These are phyloP conservation scores for Triticum timopheevii DNA, from an alignment of 176 grass and related monocot species.

Conservation along the genomic window DNA sequence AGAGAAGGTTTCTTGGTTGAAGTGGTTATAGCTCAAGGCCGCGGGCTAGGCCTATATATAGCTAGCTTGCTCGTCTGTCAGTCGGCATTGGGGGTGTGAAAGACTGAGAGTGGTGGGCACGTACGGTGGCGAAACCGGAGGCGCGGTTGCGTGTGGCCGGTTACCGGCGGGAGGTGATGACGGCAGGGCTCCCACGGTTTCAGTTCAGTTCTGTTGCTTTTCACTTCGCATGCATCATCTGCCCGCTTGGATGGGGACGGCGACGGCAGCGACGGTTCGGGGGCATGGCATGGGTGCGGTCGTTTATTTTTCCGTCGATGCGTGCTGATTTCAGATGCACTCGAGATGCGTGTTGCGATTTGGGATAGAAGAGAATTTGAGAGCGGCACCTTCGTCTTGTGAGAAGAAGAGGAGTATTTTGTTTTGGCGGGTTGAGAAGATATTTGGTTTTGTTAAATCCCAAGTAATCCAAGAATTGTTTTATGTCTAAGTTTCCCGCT, in stretches of 20 bases:
- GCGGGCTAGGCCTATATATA: background rate
- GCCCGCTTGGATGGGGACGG: background rate
- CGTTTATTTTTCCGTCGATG: background rate
- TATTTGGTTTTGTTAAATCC: background rate
- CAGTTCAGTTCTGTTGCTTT: background rate
- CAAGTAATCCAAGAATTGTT: background rate
- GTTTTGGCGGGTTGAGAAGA: too few relatives aligned
- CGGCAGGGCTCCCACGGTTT: background rate
- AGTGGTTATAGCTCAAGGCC: background rate
- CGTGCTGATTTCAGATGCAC: background rate
- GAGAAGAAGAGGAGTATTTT: background rate
- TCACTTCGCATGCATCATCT: background rate
- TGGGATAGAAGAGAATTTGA: background rate
- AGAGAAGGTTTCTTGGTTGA: background rate
- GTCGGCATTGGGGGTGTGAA: too few relatives aligned
- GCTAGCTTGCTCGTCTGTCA: background rate
- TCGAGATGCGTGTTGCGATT: background rate
- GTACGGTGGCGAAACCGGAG: conserved; percentile 15
- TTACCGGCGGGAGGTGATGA: background rate
- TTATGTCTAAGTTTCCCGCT: background rate
- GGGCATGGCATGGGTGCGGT: background rate
- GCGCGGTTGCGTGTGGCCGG: background rate
- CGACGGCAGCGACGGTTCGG: background rate
- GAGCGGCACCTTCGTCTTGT: background rate
- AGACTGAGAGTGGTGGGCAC: too few relatives aligned